A percentile compares a stretch with the other conserved stretches of the same genome.
These are phyloP conservation scores for Plectosphaerella plurivora DNA, from an alignment of 2,329 filamentous ascomycete species.

Conservation along the genomic window DNA sequence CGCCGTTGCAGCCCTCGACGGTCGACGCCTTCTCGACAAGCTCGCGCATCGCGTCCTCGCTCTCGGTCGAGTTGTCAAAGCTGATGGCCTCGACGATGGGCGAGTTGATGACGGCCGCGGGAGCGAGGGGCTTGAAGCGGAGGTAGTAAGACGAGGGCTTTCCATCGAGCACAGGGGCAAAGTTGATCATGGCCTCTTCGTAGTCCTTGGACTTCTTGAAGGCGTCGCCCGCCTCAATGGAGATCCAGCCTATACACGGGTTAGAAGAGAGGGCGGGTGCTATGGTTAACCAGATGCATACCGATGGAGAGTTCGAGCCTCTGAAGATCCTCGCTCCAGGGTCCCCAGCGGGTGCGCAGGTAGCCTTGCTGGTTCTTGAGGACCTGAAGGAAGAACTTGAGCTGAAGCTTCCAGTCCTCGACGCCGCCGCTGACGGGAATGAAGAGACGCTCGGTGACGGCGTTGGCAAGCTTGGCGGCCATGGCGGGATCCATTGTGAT, in stretches of 20 bases:
- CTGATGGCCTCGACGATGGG: constrained; percentile 32
- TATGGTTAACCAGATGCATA: neutral
- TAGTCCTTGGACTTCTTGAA: constrained; percentile 15
- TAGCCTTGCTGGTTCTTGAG: constrained; percentile 19
- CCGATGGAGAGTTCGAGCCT: constrained; percentile 20
- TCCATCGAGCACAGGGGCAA: constrained; percentile 16
- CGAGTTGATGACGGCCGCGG: constrained; percentile 20
- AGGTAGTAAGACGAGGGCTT: constrained; percentile 16
- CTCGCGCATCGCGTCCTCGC: constrained; percentile 25
- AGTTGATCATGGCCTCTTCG: constrained; percentile 9
- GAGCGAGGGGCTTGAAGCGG: constrained; percentile 19
- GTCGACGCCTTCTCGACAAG: constrained; percentile 13
- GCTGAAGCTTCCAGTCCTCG: constrained; percentile 20
- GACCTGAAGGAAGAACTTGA: constrained; percentile 20
- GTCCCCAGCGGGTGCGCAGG: constrained; percentile 22
- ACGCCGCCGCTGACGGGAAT: constrained; percentile 17
- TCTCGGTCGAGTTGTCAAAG: constrained; percentile 32
- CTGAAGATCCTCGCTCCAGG: constrained; percentile 18
- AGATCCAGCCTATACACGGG: constrained; percentile 15
- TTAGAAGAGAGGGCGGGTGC: neutral
- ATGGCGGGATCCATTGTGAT: constrained; percentile 9
- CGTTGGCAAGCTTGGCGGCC: constrained; percentile 8
- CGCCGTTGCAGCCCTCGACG: constrained; percentile 18
- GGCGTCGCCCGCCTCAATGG: constrained; percentile 12
- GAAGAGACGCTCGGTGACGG: constrained; percentile 13